Conservation (phyloP, 139 green algal species). For the Chlorella sp. region DNA sequence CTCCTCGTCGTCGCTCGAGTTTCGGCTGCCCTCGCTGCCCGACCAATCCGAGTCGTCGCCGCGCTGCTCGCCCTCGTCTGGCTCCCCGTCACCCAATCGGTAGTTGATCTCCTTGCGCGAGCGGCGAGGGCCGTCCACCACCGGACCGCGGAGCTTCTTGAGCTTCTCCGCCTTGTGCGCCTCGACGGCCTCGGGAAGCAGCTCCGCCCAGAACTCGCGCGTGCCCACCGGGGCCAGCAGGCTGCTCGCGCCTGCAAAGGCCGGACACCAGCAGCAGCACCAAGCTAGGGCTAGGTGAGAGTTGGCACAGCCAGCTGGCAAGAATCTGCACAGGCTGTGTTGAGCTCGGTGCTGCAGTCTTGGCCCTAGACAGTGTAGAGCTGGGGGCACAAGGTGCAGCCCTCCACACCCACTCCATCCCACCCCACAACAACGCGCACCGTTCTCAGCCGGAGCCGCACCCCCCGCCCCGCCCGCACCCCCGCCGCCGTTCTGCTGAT, state of each 20-base stretch:
- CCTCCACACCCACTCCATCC: too few species aligned
- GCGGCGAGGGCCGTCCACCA: slow-evolving; percentile 33
- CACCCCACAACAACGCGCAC: too few species aligned
- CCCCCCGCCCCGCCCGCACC: too few species aligned
- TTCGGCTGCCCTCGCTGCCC: neutral
- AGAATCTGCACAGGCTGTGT: neutral
- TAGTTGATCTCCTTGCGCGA: slow-evolving; percentile 49
- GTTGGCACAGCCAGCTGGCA: too few species aligned
- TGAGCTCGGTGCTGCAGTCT: neutral
- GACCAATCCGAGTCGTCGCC: neutral
- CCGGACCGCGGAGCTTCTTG: neutral
- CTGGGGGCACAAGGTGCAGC: neutral
- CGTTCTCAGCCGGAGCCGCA: too few species aligned
- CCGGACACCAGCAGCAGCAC: neutral
- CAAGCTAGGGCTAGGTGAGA: neutral
- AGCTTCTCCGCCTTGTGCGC: slow-evolving; percentile 23
- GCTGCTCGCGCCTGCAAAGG: neutral
- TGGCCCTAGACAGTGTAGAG: neutral
- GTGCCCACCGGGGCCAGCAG: too few species aligned
- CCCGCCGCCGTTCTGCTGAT: too few species aligned
- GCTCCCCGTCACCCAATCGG: slow-evolving; percentile 13
- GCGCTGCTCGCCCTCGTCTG: slow-evolving; percentile 1
- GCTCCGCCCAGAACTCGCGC: slow-evolving; percentile 51
- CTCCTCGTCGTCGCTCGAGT: slow-evolving; percentile 16
- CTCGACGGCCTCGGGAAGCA: slow-evolving; percentile 62